Percentiles rank a stretch among this genome's conserved stretches.
phyloP scores from a whole-genome alignment of 495 filamentous ascomycete species.

The Lasiosphaeria ovina region DNA sequence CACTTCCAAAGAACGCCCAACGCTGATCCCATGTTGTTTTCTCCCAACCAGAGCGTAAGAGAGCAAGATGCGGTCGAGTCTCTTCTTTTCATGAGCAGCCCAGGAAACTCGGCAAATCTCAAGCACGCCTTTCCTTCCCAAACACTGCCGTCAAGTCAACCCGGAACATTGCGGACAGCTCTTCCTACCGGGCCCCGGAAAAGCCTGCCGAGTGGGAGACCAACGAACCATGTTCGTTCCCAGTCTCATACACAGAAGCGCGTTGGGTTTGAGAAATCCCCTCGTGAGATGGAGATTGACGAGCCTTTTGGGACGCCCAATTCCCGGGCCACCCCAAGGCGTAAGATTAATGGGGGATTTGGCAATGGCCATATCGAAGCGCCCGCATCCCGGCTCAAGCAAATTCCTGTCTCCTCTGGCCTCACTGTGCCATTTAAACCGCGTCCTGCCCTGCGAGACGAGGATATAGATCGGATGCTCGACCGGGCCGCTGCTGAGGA shows the following conservation, averaged over 20 bases:
- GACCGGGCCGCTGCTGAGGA: conserved; percentile 41
- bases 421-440: conserved; percentile 34
- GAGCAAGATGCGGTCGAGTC: conserved; percentile 89
- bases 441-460: conserved; percentile 37
- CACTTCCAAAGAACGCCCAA: conserved; percentile 51
- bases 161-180: conserved; percentile 32
- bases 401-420: conserved; percentile 42
- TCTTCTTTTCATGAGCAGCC: conserved; percentile 83
- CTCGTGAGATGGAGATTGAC: conserved; percentile 44
- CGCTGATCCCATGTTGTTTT: conserved; percentile 58
- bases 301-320: conserved; percentile 37
- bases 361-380: conserved; percentile 15
- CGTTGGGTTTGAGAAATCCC: conserved; percentile 48
- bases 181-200: conserved; percentile 45
- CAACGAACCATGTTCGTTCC: conserved; percentile 33
- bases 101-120: conserved; percentile 65
- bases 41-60: conserved; percentile 52
- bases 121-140: conserved; percentile 48
- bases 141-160: conserved; percentile 24
- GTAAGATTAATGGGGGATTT: conserved; percentile 34
- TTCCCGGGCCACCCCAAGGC: conserved; percentile 40
- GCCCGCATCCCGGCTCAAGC: conserved; percentile 24
- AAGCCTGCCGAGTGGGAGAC: conserved; percentile 44
- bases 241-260: conserved; percentile 39
- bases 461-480: conserved; percentile 49